A percentile compares a stretch with the other conserved stretches of the same genome.
phyloP scores from a whole-genome alignment of 495 filamentous ascomycete genomes.

The Penicillium subrubescens region DNA sequence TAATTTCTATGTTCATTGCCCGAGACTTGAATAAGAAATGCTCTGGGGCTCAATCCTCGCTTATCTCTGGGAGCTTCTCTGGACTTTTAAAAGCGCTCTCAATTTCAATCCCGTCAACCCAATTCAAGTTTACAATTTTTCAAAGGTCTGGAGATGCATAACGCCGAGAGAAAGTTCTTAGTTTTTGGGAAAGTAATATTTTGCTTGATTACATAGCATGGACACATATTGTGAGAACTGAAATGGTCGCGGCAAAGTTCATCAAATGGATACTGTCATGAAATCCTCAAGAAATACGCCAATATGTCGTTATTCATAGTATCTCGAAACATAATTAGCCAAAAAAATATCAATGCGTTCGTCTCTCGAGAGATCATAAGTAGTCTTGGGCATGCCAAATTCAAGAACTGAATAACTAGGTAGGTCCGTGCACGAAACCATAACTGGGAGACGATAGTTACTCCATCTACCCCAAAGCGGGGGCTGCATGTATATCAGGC shows the following conservation, averaged over 20 bases:
- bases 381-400: background rate
- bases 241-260: too few relatives aligned
- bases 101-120: background rate
- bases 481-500: constrained; percentile 4
- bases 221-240: too few relatives aligned
- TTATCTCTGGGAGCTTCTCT: constrained; percentile 2
- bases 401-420: background rate
- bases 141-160: too few relatives aligned
- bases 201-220: too few relatives aligned
- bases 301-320: too few relatives aligned
- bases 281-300: too few relatives aligned
- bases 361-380: too few relatives aligned
- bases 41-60: background rate
- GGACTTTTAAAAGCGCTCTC: background rate
- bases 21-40: background rate
- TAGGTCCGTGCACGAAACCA: background rate
- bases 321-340: too few relatives aligned
- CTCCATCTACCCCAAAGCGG: constrained; percentile 3
- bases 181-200: too few relatives aligned
- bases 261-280: too few relatives aligned
- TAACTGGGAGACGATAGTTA: background rate
- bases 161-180: too few relatives aligned
- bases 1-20: background rate
- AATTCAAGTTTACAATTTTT: background rate
- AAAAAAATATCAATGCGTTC: too few relatives aligned